A percentile compares a stretch with the other conserved stretches of the same genome.
Conservation (phyloP, 805 yeast species). For the Saccharomycopsis fodiens region DNA sequence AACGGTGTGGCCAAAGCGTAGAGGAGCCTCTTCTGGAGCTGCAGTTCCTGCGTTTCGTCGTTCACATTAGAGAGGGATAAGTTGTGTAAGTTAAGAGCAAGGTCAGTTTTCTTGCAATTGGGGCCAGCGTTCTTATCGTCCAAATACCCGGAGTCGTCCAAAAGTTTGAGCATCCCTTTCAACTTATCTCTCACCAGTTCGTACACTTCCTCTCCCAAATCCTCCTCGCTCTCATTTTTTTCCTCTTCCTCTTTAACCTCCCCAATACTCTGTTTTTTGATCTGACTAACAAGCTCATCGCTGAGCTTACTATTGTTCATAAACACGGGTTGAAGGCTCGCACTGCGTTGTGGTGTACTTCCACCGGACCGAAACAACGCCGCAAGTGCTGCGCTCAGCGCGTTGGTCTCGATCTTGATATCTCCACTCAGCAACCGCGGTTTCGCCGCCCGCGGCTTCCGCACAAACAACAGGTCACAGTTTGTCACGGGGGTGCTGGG, state of each 20-base stretch:
- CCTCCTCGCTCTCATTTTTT: background rate
- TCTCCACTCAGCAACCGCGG: background rate
- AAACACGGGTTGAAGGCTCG: constrained; percentile 17
- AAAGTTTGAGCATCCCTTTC: constrained; percentile 14
- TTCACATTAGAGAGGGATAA: constrained; percentile 40
- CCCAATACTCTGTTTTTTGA: background rate
- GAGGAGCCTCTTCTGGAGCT: constrained; percentile 39
- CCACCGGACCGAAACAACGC: constrained; percentile 25
- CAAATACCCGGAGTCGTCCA: constrained; percentile 11
- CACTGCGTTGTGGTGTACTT: constrained; percentile 3
- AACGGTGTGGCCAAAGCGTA: constrained; percentile 67
- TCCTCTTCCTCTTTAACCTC: background rate
- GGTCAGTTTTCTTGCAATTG: constrained; percentile 14
- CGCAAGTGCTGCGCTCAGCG: constrained; percentile 34
- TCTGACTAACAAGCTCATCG: background rate
- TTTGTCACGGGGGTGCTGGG: constrained; percentile 17
- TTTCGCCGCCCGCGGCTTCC: constrained; percentile 10
- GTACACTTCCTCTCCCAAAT: constrained; percentile 2
- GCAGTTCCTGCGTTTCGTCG: constrained; percentile 31
- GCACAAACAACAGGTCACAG: constrained; percentile 9
- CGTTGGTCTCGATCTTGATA: constrained; percentile 30
- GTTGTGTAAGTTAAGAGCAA: constrained; percentile 51
- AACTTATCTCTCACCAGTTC: constrained; percentile 14
- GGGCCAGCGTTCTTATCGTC: background rate
- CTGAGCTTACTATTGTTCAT: constrained; percentile 12